phyloP scores from a whole-genome alignment of 441 rosid genomes.

The Corymbia citriodora region DNA sequence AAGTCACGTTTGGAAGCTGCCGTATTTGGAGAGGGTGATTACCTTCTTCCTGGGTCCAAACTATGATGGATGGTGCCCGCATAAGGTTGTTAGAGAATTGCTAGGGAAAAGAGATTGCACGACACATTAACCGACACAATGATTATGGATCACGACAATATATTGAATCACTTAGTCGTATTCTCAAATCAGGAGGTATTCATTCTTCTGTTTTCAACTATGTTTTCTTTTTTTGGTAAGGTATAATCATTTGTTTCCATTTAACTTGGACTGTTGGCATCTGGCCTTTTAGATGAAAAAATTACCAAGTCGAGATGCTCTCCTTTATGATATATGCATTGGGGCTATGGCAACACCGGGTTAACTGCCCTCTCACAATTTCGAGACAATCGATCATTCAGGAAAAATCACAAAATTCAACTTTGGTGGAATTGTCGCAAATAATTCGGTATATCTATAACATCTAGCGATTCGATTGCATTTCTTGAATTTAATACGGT shows the following conservation, averaged over 20 bases:
- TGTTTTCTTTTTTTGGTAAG: no score
- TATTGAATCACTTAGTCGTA: background rate
- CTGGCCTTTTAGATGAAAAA: background rate
- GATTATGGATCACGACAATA: background rate
- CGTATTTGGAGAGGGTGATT: background rate
- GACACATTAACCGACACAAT: background rate
- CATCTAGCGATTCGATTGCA: background rate
- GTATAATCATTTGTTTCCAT: background rate
- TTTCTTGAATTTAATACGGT: background rate
- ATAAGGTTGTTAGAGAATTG: background rate
- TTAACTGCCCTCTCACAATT: background rate
- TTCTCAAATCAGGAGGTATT: background rate
- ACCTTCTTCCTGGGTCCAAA: background rate
- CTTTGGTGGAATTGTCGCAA: accelerated
- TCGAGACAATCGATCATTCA: background rate
- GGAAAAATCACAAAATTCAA: background rate
- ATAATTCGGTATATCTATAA: background rate
- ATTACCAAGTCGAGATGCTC: background rate
- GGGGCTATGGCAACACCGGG: background rate
- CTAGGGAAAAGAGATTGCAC: background rate
- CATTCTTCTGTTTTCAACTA: background rate
- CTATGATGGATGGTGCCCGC: background rate
- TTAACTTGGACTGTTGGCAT: background rate
- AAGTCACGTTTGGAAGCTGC: background rate
- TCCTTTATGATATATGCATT: background rate